phyloP scores from a whole-genome alignment of 1,284 basidiomycete genomes.

The Ceratobasidium sp. region DNA sequence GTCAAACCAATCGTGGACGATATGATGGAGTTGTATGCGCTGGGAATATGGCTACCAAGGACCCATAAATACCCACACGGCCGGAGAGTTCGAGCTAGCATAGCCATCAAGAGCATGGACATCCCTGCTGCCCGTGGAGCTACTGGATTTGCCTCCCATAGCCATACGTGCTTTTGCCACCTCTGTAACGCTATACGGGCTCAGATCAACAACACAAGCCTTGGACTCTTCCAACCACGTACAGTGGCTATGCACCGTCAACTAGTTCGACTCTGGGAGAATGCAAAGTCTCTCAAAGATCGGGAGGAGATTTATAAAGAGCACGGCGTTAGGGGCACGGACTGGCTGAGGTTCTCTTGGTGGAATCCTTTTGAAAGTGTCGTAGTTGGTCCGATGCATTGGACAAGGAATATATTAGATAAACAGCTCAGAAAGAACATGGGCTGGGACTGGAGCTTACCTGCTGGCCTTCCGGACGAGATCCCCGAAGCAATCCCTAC shows the following conservation, averaged over 20 bases:
- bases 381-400: background rate
- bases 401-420: conserved; percentile 4
- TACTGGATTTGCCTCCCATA: conserved; percentile 50
- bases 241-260: background rate
- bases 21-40: conserved; percentile 55
- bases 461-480: background rate
- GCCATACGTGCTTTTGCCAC: conserved; percentile 49
- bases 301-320: background rate
- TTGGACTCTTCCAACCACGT: background rate
- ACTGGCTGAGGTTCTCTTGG: background rate
- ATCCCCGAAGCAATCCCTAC: background rate
- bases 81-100: conserved; percentile 52
- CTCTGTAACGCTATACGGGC: conserved; percentile 45
- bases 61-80: conserved; percentile 55
- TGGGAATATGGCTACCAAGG: conserved; percentile 55
- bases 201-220: background rate
- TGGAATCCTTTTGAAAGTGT: background rate
- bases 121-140: conserved; percentile 57
- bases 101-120: conserved; percentile 56
- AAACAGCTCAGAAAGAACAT: conserved; percentile 6
- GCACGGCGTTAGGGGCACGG: background rate
- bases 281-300: background rate
- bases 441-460: background rate
- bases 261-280: background rate
- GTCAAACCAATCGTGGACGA: conserved; percentile 58